Evolutionary conservation across 495 filamentous ascomycete species (phyloP).

Genomic region (Penicillium samsonianum): DNA sequence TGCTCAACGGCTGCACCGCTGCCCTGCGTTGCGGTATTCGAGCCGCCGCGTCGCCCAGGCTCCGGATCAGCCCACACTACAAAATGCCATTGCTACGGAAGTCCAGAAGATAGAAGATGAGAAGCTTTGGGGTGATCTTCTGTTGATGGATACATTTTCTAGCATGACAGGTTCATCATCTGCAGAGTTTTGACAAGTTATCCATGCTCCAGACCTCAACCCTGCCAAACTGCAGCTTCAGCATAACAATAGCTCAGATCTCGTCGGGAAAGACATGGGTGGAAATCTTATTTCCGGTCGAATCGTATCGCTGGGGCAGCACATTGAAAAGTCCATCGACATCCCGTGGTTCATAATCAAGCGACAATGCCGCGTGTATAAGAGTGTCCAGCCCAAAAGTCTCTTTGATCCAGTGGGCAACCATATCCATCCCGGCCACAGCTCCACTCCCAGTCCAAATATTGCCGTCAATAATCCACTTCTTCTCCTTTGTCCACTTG

Average conservation of each 20-base stretch:
- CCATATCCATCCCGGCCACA: no score
- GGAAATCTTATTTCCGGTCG: conserved; percentile 23
- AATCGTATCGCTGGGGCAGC: conserved; percentile 17
- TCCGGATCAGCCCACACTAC: conserved; percentile 12
- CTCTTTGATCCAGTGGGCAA: no score
- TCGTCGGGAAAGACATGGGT: conserved; percentile 25
- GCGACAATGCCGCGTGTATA: no score
- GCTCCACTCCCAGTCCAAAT: no score
- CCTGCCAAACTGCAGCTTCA: neutral
- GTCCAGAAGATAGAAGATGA: conserved; percentile 19
- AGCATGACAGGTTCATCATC: conserved; percentile 9
- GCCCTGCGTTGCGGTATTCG: conserved; percentile 1
- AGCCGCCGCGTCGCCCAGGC: neutral
- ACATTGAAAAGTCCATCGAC: conserved; percentile 10
- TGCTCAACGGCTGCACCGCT: neutral
- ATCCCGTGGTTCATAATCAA: no score
- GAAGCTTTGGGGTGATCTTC: conserved; percentile 11
- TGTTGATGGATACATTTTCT: conserved; percentile 9
- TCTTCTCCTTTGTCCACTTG: no score
- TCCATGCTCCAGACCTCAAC: neutral
- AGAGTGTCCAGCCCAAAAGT: no score
- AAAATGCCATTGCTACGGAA: conserved; percentile 16
- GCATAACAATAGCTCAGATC: conserved; percentile 6
- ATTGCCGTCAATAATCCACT: no score
- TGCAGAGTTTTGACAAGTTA: neutral